Base-by-base conservation (phyloP, 2,329 filamentous ascomycete genomes). In the Colletotrichum godetiae region DNA sequence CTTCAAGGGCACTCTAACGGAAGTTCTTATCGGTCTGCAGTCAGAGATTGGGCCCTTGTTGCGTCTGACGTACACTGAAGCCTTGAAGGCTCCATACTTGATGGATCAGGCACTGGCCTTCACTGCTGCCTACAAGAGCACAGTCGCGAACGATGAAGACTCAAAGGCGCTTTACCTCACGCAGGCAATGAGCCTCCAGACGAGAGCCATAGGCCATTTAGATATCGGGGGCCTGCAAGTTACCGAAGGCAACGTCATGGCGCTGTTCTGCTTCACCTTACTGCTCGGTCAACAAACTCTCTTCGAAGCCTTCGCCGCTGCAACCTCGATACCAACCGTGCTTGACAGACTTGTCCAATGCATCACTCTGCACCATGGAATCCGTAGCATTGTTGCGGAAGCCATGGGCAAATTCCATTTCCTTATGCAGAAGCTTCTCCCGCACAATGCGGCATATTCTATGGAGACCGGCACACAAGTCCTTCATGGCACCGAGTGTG, bases 91-190 rank as follows among this genome's bases (percentile, higher is more conserved):
- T 2, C 86, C 85, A 1, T 88, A 86, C 65, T 81, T 87, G 4
- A 83, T 88, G 73, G 85, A 88, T 64, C 81, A 87, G 74, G 56
- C 87, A 4, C 81, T 88, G 7, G 86, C 86, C 64, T 76, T 86
- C 55, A 80, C 85, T 11, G 85, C 86, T 3, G 79, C 85, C 1
- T 85, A 88, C 73, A 75, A 80, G 60, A 82, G 81, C 68, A 80
- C 77, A 4, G 73, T 80, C 2, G 77, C 78, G 4, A 15, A 33
- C 1, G 60, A 69, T 24, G 59, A 76, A 8, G 56, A 76, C 22
- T 74, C 0, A 76, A 77, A 11, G 76, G 78, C 3, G 12, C 73
- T 75, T 35, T 83, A 84, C 58, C 80, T 79, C 19, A 80, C 81
- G 55, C 80, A 82, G 55, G 84, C 86, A 7, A 85, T 84, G 0